These are phyloP conservation scores for Adansonia gregorii DNA, from an alignment of 441 rosid genomes.

Conservation along the genomic window DNA sequence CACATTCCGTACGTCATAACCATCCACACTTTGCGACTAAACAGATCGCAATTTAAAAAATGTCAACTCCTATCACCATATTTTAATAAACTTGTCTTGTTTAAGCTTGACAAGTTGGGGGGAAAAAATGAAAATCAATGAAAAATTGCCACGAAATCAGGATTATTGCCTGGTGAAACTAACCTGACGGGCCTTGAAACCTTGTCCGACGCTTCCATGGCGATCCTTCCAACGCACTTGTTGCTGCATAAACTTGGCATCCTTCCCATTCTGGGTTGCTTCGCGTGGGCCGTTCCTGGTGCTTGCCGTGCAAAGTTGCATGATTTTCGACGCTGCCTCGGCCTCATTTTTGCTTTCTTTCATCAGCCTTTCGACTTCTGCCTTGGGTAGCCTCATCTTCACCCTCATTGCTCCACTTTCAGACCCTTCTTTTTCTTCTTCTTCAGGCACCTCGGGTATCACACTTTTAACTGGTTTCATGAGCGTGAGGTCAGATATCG, in stretches of 20 bases:
- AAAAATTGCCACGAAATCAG: constrained; percentile 25
- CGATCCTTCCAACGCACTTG: constrained; percentile 40
- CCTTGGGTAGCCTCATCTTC: constrained; percentile 69
- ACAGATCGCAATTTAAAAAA: not conserved
- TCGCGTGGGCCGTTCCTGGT: constrained; percentile 24
- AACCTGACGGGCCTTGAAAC: constrained; percentile 52
- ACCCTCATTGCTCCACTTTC: constrained; percentile 46
- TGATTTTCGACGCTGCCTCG: constrained; percentile 69
- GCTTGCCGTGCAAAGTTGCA: constrained; percentile 52
- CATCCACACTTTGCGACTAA: not conserved
- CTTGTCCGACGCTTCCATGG: constrained; percentile 35
- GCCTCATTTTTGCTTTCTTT: constrained; percentile 62
- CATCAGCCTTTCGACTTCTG: constrained; percentile 65
- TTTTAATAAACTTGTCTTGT: not conserved
- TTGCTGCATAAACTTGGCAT: constrained; percentile 17
- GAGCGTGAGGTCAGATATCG: constrained; percentile 70
- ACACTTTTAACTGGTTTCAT: constrained; percentile 30
- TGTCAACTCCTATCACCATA: not conserved
- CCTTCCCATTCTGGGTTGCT: constrained; percentile 18
- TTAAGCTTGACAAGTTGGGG: not conserved
- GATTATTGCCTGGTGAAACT: constrained; percentile 29
- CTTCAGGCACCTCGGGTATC: no score
- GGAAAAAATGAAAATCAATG: not conserved
- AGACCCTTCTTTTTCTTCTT: not conserved
- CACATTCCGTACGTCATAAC: not conserved